Evolutionary conservation across 2,329 filamentous ascomycete genomes (phyloP), one percentile per base, ranked within the genome.

Genomic region (Leptographium radiaticola): DNA sequence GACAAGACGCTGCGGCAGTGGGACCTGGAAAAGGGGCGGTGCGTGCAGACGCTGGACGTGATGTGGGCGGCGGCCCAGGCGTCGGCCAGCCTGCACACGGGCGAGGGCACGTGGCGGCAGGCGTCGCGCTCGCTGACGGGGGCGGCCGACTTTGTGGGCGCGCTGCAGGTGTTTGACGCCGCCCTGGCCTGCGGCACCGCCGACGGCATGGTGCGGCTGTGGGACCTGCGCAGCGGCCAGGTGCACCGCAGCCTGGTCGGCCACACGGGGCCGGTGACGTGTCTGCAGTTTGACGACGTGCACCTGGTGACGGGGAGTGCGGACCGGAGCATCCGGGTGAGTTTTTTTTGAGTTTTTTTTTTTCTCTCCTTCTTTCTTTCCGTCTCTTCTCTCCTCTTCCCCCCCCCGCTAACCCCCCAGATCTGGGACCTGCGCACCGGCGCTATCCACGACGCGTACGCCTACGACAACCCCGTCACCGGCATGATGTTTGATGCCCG

Each of bases 341-440:
- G 89, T 77, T 34, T n/a, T 31, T 15, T 34, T 30, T 30, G 12
- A 1, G 12, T 34, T 36, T 16, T 50, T 4, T n/a, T 40, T 44
- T 45, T 42, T 40, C 40, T 15, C 1, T 12, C 8, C 36, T 36
- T 39, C 15, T 25, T 47, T 25, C 34, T 42, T 18, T 30, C 18
- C 31, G 16, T 15, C 2, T 25, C 5, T 25, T 5, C 25, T 38
- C 38, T 13, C 11, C 39, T 12, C 13, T 9, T 42, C 18, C 15
- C n/a, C 12, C 42, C 25, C 34, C 20, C 16, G 2, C 9, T 45
- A 25, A 49, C 47, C 43, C 36, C 2, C 12, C 64, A 97, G 90
- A 97, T 98, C 66, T 98, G 93, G 93, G 93, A 98, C 70, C 84
- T 98, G 54, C 87, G 93, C 53, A 97, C 89, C 13, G 93, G 93